phyloP scores from a whole-genome alignment of 768 basidiomycete species.

The Boletus rubroflammeus region DNA sequence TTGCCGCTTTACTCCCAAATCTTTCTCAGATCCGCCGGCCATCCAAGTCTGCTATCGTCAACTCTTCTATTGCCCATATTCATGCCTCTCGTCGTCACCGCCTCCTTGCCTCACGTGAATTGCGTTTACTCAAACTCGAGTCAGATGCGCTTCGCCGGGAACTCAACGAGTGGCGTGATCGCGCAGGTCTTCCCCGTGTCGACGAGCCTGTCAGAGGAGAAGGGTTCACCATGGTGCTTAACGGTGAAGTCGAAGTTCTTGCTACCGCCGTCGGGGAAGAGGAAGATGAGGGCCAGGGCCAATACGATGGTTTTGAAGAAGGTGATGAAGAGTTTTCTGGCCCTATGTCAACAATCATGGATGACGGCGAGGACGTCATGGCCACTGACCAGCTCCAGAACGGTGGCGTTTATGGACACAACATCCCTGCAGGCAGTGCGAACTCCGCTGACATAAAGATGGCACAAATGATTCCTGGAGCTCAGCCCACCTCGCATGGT shows the following conservation, averaged over 20 bases:
- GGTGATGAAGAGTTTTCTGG: constrained; percentile 39
- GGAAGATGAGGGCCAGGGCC: constrained; percentile 44
- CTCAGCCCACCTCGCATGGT: constrained; percentile 24
- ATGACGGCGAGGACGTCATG: constrained; percentile 32
- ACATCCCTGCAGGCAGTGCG: constrained; percentile 29
- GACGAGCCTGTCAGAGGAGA: constrained; percentile 74
- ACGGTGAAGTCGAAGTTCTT: constrained; percentile 68
- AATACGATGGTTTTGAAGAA: constrained; percentile 38
- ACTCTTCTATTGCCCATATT: constrained; percentile 88
- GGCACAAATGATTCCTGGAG: constrained; percentile 23
- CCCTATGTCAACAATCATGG: constrained; percentile 23
- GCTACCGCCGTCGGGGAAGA: constrained; percentile 51
- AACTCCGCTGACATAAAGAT: constrained; percentile 28
- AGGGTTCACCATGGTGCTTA: constrained; percentile 66
- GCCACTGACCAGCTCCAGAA: constrained; percentile 30
- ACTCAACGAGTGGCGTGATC: constrained; percentile 89
- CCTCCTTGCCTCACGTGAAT: constrained; percentile 74
- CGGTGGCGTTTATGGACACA: constrained; percentile 30
- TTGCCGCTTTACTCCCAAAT: constrained; percentile 88
- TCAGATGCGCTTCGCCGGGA: constrained; percentile 85
- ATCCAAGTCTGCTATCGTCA: constrained; percentile 95
- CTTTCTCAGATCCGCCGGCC: constrained; percentile 89
- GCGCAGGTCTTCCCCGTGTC: constrained; percentile 63
- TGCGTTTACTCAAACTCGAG: constrained; percentile 76
- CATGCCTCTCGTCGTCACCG: constrained; percentile 80